A percentile compares a stretch with the other conserved stretches of the same genome.
phyloP scores from a whole-genome alignment of 805 yeast genomes.

The Maudiozyma pseudohumilis region DNA sequence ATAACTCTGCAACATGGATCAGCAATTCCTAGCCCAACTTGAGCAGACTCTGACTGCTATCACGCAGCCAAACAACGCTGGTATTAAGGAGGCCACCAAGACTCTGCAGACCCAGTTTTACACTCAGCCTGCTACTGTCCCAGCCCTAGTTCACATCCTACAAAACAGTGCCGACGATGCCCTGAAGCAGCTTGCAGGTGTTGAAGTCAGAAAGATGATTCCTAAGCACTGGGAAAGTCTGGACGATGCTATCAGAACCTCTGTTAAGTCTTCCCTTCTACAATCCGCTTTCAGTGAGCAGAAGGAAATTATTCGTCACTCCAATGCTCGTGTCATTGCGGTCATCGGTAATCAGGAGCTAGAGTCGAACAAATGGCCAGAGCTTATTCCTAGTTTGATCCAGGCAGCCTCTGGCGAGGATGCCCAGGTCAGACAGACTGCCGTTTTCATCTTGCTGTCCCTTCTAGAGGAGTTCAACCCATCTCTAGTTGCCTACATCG shows the following conservation, averaged over 20 bases:
- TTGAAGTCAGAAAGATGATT: slow-evolving; percentile 84
- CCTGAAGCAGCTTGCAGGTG: slow-evolving; percentile 87
- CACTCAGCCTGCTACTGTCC: slow-evolving; percentile 59
- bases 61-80: slow-evolving; percentile 69
- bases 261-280: slow-evolving; percentile 60
- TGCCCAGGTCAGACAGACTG: slow-evolving; percentile 62
- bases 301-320: slow-evolving; percentile 66
- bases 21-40: slow-evolving; percentile 55
- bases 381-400: slow-evolving; percentile 61
- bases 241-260: slow-evolving; percentile 40
- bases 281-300: slow-evolving; percentile 58
- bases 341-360: slow-evolving; percentile 75
- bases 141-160: slow-evolving; percentile 73
- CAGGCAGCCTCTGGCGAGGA: slow-evolving; percentile 49
- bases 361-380: slow-evolving; percentile 61
- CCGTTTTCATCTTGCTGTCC: slow-evolving; percentile 69
- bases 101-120: slow-evolving; percentile 67
- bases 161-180: slow-evolving; percentile 61
- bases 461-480: slow-evolving; percentile 63
- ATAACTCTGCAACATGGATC: slow-evolving; percentile 58
- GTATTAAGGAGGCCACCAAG: slow-evolving; percentile 74
- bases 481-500: slow-evolving; percentile 46
- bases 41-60: slow-evolving; percentile 74
- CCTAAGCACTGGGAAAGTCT: slow-evolving; percentile 51
- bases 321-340: slow-evolving; percentile 80